A percentile compares a stretch with the other conserved stretches of the same genome.
These are phyloP conservation scores for Cunninghamia lanceolata DNA, from an alignment of 75 land plant species.

Conservation along the genomic window DNA sequence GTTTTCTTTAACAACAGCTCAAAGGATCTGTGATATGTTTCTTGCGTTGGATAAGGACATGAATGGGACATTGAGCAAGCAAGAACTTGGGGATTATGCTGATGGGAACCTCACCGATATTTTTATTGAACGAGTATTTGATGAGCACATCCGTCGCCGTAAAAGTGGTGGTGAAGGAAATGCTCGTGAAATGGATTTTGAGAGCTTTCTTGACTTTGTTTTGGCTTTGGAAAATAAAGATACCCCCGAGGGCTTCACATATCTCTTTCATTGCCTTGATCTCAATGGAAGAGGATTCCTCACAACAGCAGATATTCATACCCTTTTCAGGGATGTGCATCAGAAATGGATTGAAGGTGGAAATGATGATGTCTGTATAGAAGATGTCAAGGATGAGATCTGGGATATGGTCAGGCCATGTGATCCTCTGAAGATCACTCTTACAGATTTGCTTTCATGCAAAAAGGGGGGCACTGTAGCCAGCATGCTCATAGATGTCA, in stretches of 20 bases:
- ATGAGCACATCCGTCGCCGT: constrained; percentile 92
- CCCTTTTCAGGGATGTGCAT: constrained; percentile 99
- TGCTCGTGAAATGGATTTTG: constrained; percentile 97
- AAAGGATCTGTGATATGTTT: too few relatives aligned
- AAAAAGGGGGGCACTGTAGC: constrained; percentile 97
- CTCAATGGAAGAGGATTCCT: constrained; percentile 87
- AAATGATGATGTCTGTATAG: constrained; percentile 91
- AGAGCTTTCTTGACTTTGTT: constrained; percentile 97
- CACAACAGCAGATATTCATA: constrained; percentile 91
- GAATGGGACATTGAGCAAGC: too few relatives aligned
- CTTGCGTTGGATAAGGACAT: too few relatives aligned
- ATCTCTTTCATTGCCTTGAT: constrained; percentile 91
- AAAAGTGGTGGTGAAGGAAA: constrained; percentile 83
- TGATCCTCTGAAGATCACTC: constrained; percentile 80
- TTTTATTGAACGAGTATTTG: too few relatives aligned
- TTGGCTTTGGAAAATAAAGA: constrained; percentile 96
- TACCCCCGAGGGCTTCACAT: constrained; percentile 95
- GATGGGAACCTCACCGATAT: too few relatives aligned
- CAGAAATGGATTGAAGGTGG: constrained; percentile 99
- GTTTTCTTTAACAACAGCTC: too few relatives aligned
- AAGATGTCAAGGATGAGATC: constrained; percentile 98
- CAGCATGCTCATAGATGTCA: too few relatives aligned
- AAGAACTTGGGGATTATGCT: too few relatives aligned
- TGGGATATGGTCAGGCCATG: constrained; percentile 99
- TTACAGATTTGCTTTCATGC: constrained; percentile 80